Percentiles rank a stretch among this genome's conserved stretches.
phyloP scores from a whole-genome alignment of 1,139 yeast genomes.

The Suhomyces choctaworum region DNA sequence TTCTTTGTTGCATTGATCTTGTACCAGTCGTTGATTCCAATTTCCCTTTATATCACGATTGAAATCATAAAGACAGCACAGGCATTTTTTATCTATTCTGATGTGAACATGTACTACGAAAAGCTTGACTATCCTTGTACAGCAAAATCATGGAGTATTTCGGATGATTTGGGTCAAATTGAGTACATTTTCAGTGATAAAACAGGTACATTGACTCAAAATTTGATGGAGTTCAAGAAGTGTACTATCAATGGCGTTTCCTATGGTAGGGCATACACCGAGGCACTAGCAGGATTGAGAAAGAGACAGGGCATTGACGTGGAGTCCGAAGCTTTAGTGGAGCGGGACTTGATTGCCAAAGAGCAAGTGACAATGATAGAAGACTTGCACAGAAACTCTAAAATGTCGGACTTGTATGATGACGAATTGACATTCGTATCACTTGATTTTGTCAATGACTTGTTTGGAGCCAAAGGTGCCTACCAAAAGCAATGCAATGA shows the following conservation, averaged over 20 bases:
- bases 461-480: constrained; percentile 29
- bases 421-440: constrained; percentile 53
- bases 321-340: constrained; percentile 43
- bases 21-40: constrained; percentile 60
- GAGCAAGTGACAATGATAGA: constrained; percentile 44
- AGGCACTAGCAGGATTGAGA: constrained; percentile 59
- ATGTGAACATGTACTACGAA: constrained; percentile 52
- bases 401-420: constrained; percentile 28
- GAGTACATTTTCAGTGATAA: constrained; percentile 63
- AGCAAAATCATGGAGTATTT: constrained; percentile 62
- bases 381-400: constrained; percentile 21
- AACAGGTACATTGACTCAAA: constrained; percentile 62
- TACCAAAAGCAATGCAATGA: constrained; percentile 41
- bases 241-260: constrained; percentile 56
- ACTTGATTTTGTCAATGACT: constrained; percentile 43
- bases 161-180: constrained; percentile 66
- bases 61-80: constrained; percentile 62
- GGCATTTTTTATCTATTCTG: constrained; percentile 57
- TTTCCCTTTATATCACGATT: constrained; percentile 58
- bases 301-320: constrained; percentile 58
- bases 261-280: constrained; percentile 63
- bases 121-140: constrained; percentile 58
- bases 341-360: constrained; percentile 37
- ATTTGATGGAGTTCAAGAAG: constrained; percentile 61
- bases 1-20: constrained; percentile 55